Evolutionary conservation across 1,284 basidiomycete genomes (phyloP).

Genomic region (Ceratorhiza oryzae-sativae): DNA sequence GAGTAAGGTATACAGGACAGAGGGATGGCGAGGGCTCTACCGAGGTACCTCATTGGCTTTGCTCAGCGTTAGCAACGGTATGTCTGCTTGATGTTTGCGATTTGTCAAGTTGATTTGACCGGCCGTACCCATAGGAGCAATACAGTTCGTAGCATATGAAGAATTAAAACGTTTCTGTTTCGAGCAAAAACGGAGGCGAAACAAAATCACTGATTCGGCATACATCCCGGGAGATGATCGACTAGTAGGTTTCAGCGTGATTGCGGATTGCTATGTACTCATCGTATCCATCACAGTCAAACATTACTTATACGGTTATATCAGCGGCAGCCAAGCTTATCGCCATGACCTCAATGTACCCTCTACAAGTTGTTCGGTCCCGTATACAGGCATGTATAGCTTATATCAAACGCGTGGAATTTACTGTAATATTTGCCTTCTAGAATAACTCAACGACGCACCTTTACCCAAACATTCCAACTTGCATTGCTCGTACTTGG

Average conservation of each 20-base stretch:
- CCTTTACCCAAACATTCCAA: slow-evolving; percentile 81
- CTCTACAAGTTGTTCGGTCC: slow-evolving; percentile 96
- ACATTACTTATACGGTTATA: slow-evolving; percentile 90
- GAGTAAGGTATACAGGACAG: slow-evolving; percentile 67
- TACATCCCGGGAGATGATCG: slow-evolving; percentile 82
- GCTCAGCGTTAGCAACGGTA: slow-evolving; percentile 91
- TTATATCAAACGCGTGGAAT: not conserved
- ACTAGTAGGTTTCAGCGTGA: slow-evolving; percentile 71
- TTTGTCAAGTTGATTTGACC: not conserved
- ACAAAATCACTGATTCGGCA: slow-evolving; percentile 63
- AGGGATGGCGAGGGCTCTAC: slow-evolving; percentile 85
- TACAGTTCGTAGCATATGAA: slow-evolving; percentile 97
- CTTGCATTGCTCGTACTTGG: slow-evolving; percentile 83
- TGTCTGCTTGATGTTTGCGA: not conserved
- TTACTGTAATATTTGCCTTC: not conserved
- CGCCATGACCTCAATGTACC: slow-evolving; percentile 89
- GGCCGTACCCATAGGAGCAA: slow-evolving; percentile 55
- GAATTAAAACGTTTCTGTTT: slow-evolving; percentile 92
- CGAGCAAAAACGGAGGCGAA: slow-evolving; percentile 71
- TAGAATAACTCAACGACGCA: slow-evolving; percentile 69
- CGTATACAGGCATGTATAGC: slow-evolving; percentile 78
- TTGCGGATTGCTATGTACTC: not conserved
- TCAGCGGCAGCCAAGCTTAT: slow-evolving; percentile 90
- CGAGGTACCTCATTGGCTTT: slow-evolving; percentile 89
- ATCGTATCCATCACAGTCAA: slow-evolving; percentile 64